Percentiles rank a stretch among this genome's conserved stretches.
Evolutionary conservation across 805 yeast species (phyloP).

Genomic region (Maudiozyma serrabonitensis): DNA sequence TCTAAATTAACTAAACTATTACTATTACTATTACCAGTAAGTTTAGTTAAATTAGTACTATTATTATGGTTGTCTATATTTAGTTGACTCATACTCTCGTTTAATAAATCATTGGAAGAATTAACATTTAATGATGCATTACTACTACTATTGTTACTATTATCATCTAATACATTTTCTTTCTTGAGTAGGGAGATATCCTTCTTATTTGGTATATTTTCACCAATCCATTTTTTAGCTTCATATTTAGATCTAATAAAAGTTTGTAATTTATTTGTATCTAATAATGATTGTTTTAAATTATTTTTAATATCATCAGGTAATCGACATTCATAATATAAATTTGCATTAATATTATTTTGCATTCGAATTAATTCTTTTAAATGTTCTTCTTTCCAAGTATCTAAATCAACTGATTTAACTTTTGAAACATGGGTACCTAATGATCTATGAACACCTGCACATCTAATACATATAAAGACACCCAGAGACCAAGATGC

Average conservation of each 20-base stretch:
- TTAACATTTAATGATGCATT: not conserved
- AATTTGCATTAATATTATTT: constrained; percentile 58
- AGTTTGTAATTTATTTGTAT: constrained; percentile 74
- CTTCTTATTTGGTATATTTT: not conserved
- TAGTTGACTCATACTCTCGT: not conserved
- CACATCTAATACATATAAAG: constrained; percentile 87
- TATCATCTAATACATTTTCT: not conserved
- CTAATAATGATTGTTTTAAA: constrained; percentile 36
- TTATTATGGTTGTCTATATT: not conserved
- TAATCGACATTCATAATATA: constrained; percentile 73
- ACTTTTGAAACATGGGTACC: constrained; percentile 94
- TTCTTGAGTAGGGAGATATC: not conserved
- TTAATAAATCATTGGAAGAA: not conserved
- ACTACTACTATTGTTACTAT: not conserved
- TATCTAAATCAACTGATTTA: constrained; percentile 86
- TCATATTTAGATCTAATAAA: constrained; percentile 91
- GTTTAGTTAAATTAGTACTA: not conserved
- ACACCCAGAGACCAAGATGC: constrained; percentile 94
- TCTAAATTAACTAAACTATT: constrained; percentile 4
- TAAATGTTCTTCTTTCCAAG: constrained; percentile 93
- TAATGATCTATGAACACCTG: constrained; percentile 90
- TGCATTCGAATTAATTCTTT: constrained; percentile 81
- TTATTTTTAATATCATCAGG: constrained; percentile 4
- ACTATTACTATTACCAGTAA: not conserved
- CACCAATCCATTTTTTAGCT: constrained; percentile 77